phyloP scores from a whole-genome alignment of 1,284 basidiomycete genomes.

The Rugosomyces carneus region DNA sequence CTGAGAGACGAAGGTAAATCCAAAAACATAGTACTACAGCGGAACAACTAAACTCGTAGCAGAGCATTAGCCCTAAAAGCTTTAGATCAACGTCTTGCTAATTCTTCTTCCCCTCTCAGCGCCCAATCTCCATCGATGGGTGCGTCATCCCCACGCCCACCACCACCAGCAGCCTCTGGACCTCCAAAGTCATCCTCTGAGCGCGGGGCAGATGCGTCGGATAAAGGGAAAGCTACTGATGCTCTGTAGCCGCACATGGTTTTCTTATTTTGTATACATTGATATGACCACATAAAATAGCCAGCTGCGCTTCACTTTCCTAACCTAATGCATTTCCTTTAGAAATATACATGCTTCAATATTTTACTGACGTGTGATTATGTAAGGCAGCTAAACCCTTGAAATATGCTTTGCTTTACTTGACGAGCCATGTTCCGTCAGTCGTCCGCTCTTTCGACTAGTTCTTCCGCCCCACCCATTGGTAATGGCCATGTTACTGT shows the following conservation, averaged over 20 bases:
- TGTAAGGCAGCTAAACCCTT: conserved; percentile 11
- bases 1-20: conserved; percentile 81
- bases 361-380: conserved; percentile 10
- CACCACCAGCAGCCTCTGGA: conserved; percentile 30
- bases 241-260: conserved; percentile 20
- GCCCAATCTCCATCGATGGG: conserved; percentile 32
- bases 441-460: conserved; percentile 22
- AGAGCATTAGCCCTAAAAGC: conserved; percentile 77
- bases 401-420: conserved; percentile 2
- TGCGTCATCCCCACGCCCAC: conserved; percentile 29
- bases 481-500: conserved; percentile 17
- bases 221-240: conserved; percentile 18
- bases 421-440: conserved; percentile 28
- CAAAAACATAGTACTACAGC: not conserved
- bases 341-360: conserved; percentile 5
- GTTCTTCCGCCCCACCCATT: conserved; percentile 18
- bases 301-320: conserved; percentile 10
- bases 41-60: no score
- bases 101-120: conserved; percentile 41
- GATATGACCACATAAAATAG: conserved; percentile 11
- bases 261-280: not conserved
- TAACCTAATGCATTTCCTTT: conserved; percentile 12
- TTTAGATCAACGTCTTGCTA: conserved; percentile 86
- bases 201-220: conserved; percentile 26
- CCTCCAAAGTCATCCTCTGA: conserved; percentile 26